Evolutionary conservation across 2,329 filamentous ascomycete species (phyloP).

Genomic region (Fusarium pilosicola): DNA sequence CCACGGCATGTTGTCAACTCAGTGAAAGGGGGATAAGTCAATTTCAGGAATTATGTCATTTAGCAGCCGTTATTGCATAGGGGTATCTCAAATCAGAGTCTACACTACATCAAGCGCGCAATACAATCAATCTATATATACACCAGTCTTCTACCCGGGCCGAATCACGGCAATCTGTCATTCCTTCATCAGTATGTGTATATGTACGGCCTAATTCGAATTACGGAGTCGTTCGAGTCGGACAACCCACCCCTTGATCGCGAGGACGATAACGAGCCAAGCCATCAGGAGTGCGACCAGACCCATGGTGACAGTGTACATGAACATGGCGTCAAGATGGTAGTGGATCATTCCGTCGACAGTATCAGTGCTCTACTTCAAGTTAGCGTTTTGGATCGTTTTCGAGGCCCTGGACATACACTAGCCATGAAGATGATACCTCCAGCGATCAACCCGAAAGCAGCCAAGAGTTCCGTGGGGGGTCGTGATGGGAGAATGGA

Average conservation of each 20-base stretch:
- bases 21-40: background rate
- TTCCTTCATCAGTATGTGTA: background rate
- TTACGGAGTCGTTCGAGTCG: constrained; percentile 52
- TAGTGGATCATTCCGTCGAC: constrained; percentile 81
- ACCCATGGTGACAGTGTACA: constrained; percentile 89
- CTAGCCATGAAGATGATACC: constrained; percentile 94
- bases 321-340: constrained; percentile 88
- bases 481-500: constrained; percentile 85
- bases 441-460: constrained; percentile 88
- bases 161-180: background rate
- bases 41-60: background rate
- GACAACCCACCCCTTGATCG: constrained; percentile 87
- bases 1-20: background rate
- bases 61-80: constrained; percentile 27
- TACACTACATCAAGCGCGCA: constrained; percentile 11
- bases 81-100: constrained; percentile 43
- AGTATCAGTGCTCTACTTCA: constrained; percentile 73
- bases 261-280: constrained; percentile 80
- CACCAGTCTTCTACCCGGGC: background rate
- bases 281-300: constrained; percentile 86
- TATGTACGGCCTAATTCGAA: background rate
- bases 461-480: constrained; percentile 86
- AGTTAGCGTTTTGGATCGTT: background rate
- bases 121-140: constrained; percentile 11
- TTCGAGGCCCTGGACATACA: constrained; percentile 59